Conservation (phyloP, 2,329 filamentous ascomycete species). For the Rhynchosporium agropyri region DNA sequence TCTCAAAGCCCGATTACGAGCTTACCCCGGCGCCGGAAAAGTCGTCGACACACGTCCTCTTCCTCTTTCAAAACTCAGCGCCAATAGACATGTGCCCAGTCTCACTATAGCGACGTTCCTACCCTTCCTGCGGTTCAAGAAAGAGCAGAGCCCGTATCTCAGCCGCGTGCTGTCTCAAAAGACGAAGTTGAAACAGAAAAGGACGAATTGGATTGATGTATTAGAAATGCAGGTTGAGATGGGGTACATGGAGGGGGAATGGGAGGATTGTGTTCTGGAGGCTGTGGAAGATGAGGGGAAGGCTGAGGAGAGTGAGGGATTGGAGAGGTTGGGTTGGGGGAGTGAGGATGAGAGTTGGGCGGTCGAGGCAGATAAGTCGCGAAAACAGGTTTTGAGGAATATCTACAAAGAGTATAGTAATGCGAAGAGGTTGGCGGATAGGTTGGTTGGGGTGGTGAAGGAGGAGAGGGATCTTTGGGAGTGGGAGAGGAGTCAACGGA, state of each 20-base stretch:
- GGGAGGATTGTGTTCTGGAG: constrained; percentile 32
- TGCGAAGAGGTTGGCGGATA: constrained; percentile 40
- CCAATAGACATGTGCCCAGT: constrained; percentile 59
- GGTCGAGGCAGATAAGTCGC: constrained; percentile 10
- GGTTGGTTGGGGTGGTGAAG: constrained; percentile 52
- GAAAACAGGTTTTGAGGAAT: neutral
- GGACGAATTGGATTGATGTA: constrained; percentile 45
- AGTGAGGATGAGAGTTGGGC: constrained; percentile 17
- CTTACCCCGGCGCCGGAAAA: constrained; percentile 44
- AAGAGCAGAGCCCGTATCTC: constrained; percentile 64
- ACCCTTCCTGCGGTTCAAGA: constrained; percentile 67
- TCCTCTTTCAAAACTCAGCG: constrained; percentile 52
- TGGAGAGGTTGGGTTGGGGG: constrained; percentile 14
- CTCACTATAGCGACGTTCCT: constrained; percentile 55
- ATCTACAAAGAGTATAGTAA: constrained; percentile 36
- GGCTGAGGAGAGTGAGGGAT: constrained; percentile 10
- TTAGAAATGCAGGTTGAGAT: constrained; percentile 42
- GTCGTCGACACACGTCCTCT: constrained; percentile 55
- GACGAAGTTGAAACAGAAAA: constrained; percentile 47
- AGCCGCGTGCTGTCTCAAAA: constrained; percentile 60
- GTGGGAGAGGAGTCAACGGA: constrained; percentile 39
- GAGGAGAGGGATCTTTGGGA: constrained; percentile 49
- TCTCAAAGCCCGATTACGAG: constrained; percentile 20
- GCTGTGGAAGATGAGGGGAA: constrained; percentile 15
- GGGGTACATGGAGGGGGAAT: constrained; percentile 32